Conservation (phyloP, 371 early-diverging fungal genomes). For the Phascolomyces articulosus region DNA sequence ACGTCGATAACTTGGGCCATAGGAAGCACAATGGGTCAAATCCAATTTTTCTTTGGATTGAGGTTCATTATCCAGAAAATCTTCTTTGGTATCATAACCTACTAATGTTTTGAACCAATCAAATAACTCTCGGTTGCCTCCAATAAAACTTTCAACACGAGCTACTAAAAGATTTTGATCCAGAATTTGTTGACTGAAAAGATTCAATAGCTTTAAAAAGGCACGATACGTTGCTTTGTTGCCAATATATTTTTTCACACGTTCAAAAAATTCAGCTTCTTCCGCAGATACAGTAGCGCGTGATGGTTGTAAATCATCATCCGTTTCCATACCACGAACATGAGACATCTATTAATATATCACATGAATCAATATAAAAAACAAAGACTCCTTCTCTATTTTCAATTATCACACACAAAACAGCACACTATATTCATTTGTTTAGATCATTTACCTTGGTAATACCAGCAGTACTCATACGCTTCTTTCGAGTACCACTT, state of each 20-base stretch:
- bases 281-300: constrained; percentile 50
- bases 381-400: no score
- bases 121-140: constrained; percentile 75
- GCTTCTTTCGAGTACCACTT: constrained; percentile 6
- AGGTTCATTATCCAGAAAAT: constrained; percentile 45
- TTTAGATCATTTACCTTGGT: constrained; percentile 10
- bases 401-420: no score
- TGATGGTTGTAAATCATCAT: constrained; percentile 14
- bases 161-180: constrained; percentile 83
- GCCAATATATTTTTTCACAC: constrained; percentile 78
- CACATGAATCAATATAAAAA: background rate
- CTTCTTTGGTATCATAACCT: constrained; percentile 75
- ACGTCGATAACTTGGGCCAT: constrained; percentile 71
- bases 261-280: constrained; percentile 90
- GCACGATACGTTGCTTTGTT: constrained; percentile 87
- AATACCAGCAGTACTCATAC: constrained; percentile 9
- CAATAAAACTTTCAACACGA: constrained; percentile 80
- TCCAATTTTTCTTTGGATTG: constrained; percentile 51
- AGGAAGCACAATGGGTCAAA: constrained; percentile 39
- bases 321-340: constrained; percentile 17
- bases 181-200: constrained; percentile 94
- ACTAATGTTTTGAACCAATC: constrained; percentile 93
- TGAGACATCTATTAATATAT: constrained; percentile 12
- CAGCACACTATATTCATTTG: no score
- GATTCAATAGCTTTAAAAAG: constrained; percentile 93